phyloP scores from a whole-genome alignment of 495 filamentous ascomycete genomes.

The Aspergillus baeticus region DNA sequence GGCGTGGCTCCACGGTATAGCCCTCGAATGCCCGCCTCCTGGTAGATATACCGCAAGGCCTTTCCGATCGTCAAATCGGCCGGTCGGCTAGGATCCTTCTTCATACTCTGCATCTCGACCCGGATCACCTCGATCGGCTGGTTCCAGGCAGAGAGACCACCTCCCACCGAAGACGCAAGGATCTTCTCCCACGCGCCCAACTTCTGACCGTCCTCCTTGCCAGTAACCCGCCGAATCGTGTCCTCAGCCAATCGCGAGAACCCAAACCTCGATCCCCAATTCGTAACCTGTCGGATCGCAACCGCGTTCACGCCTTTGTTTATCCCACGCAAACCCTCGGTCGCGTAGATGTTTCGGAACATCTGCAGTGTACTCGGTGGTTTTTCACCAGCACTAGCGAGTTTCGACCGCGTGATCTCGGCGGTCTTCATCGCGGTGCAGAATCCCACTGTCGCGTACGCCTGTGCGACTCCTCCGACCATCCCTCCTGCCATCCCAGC shows the following conservation, averaged over 20 bases:
- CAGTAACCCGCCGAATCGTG: slow-evolving; percentile 74
- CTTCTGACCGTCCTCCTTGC: slow-evolving; percentile 72
- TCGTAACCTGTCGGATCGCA: slow-evolving; percentile 96
- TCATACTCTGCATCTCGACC: slow-evolving; percentile 99
- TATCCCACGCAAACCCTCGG: slow-evolving; percentile 92
- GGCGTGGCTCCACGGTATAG: slow-evolving; percentile 95
- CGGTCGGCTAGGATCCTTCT: slow-evolving; percentile 90
- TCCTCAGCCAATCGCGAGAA: slow-evolving; percentile 86
- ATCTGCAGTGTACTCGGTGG: slow-evolving; percentile 84
- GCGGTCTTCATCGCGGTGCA: slow-evolving; percentile 99
- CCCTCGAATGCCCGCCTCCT: slow-evolving; percentile 81
- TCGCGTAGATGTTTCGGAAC: slow-evolving; percentile 94
- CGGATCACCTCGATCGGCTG: slow-evolving; percentile 99
- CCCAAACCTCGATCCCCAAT: slow-evolving; percentile 97
- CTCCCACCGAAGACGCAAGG: slow-evolving; percentile 79
- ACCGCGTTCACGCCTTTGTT: slow-evolving; percentile 98
- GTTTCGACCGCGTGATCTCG: slow-evolving; percentile 97
- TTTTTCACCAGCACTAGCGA: slow-evolving; percentile 77
- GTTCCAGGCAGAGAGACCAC: slow-evolving; percentile 96
- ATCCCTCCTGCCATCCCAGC: slow-evolving; percentile 90
- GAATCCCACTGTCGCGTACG: slow-evolving; percentile 99
- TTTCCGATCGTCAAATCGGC: slow-evolving; percentile 97
- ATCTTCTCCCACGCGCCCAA: slow-evolving; percentile 84
- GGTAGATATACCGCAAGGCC: slow-evolving; percentile 90
- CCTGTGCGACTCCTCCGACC: slow-evolving; percentile 91